Evolutionary conservation across 2,329 filamentous ascomycete genomes (phyloP).

Genomic region (Colletotrichum agaves): DNA sequence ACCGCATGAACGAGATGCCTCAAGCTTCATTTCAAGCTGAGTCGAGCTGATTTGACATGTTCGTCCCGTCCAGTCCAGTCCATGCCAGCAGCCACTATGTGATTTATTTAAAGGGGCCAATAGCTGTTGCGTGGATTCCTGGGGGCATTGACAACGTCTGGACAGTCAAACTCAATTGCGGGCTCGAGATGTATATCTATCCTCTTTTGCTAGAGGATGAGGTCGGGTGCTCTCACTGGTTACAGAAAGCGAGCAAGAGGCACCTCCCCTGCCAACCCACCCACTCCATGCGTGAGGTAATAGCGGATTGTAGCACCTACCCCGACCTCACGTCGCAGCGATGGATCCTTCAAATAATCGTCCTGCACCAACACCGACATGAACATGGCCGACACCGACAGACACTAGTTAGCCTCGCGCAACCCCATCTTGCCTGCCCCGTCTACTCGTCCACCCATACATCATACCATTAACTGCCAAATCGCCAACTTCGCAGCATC

Average conservation of each 20-base stretch:
- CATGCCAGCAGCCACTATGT: constrained; percentile 13
- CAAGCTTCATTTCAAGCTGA: not conserved
- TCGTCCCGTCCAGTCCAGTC: constrained; percentile 18
- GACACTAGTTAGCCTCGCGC: constrained; percentile 5
- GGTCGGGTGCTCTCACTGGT: not conserved
- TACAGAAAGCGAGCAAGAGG: not conserved
- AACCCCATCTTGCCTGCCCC: not conserved
- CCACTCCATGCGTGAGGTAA: not conserved
- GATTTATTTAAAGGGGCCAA: constrained; percentile 16
- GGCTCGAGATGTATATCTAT: not conserved
- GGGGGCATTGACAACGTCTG: not conserved
- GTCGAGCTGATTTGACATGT: not conserved
- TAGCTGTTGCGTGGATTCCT: not conserved
- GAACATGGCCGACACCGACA: not conserved
- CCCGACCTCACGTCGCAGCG: constrained; percentile 29
- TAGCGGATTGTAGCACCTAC: constrained; percentile 3
- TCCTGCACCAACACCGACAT: constrained; percentile 24
- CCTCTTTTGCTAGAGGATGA: not conserved
- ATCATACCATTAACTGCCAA: constrained; percentile 13
- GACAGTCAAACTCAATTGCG: constrained; percentile 13
- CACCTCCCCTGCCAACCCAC: constrained; percentile 23
- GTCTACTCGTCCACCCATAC: constrained; percentile 20
- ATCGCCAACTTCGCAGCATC: constrained; percentile 22
- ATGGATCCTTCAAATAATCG: constrained; percentile 22
- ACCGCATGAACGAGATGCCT: constrained; percentile 5